Evolutionary conservation across 331 rosid genomes (phyloP).

Genomic region (Prunus yedoensis): DNA sequence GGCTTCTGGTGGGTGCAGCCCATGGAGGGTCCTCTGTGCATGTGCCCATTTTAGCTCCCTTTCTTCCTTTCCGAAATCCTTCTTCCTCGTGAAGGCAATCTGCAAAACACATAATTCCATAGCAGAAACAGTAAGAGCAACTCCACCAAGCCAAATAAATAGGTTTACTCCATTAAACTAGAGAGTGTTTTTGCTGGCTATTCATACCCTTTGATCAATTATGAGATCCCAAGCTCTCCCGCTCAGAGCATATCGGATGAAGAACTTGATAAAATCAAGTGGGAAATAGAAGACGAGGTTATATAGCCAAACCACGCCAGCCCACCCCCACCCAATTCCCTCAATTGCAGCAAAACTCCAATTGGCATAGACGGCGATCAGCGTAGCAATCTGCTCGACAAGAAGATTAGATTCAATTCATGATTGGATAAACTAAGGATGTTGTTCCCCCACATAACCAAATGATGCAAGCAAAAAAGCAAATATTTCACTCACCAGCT

Average conservation of each 20-base stretch:
- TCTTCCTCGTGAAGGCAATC: conserved; percentile 84
- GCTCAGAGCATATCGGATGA: conserved; percentile 66
- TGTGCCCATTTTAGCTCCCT: conserved; percentile 84
- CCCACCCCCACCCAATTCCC: conserved; percentile 96
- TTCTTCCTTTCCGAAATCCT: conserved; percentile 78
- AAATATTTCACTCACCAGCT: conserved; percentile 58
- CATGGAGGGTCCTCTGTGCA: conserved; percentile 83
- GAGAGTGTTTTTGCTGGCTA: background rate
- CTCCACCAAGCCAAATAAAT: background rate
- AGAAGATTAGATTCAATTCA: background rate
- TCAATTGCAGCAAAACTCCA: conserved; percentile 75
- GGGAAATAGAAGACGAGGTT: conserved; percentile 73
- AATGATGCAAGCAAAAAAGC: background rate
- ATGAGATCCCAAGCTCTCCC: conserved; percentile 93
- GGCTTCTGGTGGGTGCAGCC: conserved; percentile 73
- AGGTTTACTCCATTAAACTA: background rate
- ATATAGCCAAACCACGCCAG: conserved; percentile 84
- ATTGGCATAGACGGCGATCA: conserved; percentile 72
- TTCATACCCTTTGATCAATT: conserved; percentile 73
- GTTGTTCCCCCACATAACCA: background rate
- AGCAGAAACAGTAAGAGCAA: background rate
- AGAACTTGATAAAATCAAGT: conserved; percentile 70
- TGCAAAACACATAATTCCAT: conserved; percentile 30
- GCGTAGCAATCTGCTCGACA: conserved; percentile 66
- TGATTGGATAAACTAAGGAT: background rate